Conservation (phyloP, 495 filamentous ascomycete species). For the Talaromyces stipitatus region DNA sequence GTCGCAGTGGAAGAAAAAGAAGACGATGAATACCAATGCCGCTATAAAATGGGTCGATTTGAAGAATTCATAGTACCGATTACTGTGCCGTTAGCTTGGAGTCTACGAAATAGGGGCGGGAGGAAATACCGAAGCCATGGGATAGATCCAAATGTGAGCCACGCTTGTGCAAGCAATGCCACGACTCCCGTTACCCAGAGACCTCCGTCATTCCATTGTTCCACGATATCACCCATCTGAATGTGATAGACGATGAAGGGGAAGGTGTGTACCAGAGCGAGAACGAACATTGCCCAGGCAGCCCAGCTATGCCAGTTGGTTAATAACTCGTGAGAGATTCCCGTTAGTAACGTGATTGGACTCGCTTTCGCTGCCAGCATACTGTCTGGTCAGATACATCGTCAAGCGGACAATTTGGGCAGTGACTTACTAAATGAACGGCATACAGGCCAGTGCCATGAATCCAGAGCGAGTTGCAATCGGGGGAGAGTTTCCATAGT, state of each 20-base stretch:
- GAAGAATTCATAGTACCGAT: slow-evolving; percentile 54
- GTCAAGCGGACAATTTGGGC: slow-evolving; percentile 1
- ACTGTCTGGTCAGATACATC: slow-evolving; percentile 4
- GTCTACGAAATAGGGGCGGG: neutral
- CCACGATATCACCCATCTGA: slow-evolving; percentile 39
- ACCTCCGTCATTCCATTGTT: slow-evolving; percentile 33
- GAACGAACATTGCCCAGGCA: slow-evolving; percentile 44
- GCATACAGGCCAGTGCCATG: slow-evolving; percentile 44
- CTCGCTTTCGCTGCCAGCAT: slow-evolving; percentile 25
- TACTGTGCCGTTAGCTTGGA: slow-evolving; percentile 20
- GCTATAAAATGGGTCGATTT: slow-evolving; percentile 47
- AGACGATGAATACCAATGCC: slow-evolving; percentile 44
- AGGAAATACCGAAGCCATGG: slow-evolving; percentile 37
- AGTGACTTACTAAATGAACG: slow-evolving; percentile 39
- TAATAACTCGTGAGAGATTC: slow-evolving; percentile 48
- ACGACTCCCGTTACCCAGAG: slow-evolving; percentile 50
- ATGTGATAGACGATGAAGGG: slow-evolving; percentile 50
- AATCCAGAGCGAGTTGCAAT: slow-evolving; percentile 44
- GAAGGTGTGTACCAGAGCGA: slow-evolving; percentile 48
- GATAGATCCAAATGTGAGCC: slow-evolving; percentile 44
- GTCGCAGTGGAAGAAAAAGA: slow-evolving; percentile 54
- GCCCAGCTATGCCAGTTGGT: slow-evolving; percentile 24
- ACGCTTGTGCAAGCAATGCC: slow-evolving; percentile 47
- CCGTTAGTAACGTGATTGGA: slow-evolving; percentile 43
- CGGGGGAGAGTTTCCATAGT: slow-evolving; percentile 43